Percentiles rank a stretch among this genome's conserved stretches.
Conservation (phyloP, 2,329 filamentous ascomycete genomes). For the Aspergillus pseudoglaucus region DNA sequence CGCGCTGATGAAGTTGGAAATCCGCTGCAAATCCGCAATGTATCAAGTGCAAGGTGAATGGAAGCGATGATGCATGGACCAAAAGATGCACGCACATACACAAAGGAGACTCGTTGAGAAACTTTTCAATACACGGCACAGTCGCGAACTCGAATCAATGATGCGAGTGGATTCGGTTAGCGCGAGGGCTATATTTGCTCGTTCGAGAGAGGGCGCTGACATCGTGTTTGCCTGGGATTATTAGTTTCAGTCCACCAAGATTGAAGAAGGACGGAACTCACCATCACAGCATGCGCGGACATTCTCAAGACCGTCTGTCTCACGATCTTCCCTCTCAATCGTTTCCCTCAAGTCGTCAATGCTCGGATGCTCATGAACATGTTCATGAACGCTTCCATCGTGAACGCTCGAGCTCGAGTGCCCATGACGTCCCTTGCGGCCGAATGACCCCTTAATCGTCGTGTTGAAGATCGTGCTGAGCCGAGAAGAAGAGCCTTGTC, state of each 20-base stretch:
- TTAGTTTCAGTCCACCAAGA: background rate
- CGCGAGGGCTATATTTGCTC: conserved; percentile 35
- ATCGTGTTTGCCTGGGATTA: conserved; percentile 61
- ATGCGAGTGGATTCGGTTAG: conserved; percentile 34
- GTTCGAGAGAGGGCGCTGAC: conserved; percentile 45
- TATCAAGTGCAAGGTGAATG: conserved; percentile 5
- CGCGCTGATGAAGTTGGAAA: conserved; percentile 5
- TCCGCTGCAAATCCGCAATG: conserved; percentile 6
- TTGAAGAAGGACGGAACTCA: conserved; percentile 44
- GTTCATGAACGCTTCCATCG: conserved; percentile 31
- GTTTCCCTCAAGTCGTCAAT: conserved; percentile 73
- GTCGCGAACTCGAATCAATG: conserved; percentile 20
- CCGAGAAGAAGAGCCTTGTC: conserved; percentile 41
- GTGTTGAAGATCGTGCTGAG: conserved; percentile 43
- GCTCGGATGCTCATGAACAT: background rate
- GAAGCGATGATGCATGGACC: conserved; percentile 1
- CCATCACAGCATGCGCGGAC: conserved; percentile 96
- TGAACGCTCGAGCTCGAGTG: conserved; percentile 31
- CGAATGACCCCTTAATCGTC: conserved; percentile 46
- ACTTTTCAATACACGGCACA: conserved; percentile 7
- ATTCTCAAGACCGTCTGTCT: conserved; percentile 79
- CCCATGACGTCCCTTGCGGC: conserved; percentile 37
- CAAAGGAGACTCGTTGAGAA: conserved; percentile 19
- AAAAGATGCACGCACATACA: conserved; percentile 3
- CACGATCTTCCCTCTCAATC: conserved; percentile 60